Conservation (phyloP, 495 filamentous ascomycete genomes). For the Aspergillus sclerotioniger region DNA sequence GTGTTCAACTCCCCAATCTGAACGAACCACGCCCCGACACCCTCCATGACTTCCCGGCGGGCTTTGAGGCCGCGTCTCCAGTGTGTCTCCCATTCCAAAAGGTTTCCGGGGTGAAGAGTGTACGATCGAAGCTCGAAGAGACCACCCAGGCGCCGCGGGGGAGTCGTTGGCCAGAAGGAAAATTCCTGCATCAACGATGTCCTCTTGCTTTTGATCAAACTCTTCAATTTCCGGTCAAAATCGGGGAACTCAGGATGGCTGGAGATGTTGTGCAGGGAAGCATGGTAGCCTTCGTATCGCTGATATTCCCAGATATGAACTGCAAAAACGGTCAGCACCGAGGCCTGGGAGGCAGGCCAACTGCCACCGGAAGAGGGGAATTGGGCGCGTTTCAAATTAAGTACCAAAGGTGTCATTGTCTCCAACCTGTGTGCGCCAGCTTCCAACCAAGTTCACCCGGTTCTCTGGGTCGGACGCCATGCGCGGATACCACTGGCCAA, state of each 20-base stretch:
- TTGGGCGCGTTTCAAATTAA: conserved; percentile 16
- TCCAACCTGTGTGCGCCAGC: conserved; percentile 97
- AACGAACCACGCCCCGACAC: conserved; percentile 97
- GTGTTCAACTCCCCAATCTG: conserved; percentile 98
- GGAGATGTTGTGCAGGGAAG: conserved; percentile 80
- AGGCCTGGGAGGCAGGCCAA: background rate
- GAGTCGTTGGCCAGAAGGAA: conserved; percentile 96
- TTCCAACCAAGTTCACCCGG: conserved; percentile 93
- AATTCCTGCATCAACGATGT: conserved; percentile 98
- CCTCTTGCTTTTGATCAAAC: conserved; percentile 75
- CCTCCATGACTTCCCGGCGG: conserved; percentile 94
- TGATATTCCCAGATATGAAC: conserved; percentile 99
- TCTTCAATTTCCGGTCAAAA: conserved; percentile 79
- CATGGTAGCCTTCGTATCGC: conserved; percentile 92
- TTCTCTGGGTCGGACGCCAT: conserved; percentile 80
- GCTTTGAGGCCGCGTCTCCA: conserved; percentile 93
- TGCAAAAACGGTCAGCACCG: conserved; percentile 18
- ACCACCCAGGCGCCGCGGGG: conserved; percentile 85
- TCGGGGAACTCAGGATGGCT: conserved; percentile 74
- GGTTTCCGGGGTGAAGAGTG: conserved; percentile 90
- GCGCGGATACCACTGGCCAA: conserved; percentile 88
- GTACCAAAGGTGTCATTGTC: conserved; percentile 96
- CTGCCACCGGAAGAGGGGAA: background rate
- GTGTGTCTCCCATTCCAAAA: conserved; percentile 97
- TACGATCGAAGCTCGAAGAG: conserved; percentile 97